These are phyloP conservation scores for Aspergillus egyptiacus DNA, from an alignment of 495 filamentous ascomycete genomes.

Conservation along the genomic window DNA sequence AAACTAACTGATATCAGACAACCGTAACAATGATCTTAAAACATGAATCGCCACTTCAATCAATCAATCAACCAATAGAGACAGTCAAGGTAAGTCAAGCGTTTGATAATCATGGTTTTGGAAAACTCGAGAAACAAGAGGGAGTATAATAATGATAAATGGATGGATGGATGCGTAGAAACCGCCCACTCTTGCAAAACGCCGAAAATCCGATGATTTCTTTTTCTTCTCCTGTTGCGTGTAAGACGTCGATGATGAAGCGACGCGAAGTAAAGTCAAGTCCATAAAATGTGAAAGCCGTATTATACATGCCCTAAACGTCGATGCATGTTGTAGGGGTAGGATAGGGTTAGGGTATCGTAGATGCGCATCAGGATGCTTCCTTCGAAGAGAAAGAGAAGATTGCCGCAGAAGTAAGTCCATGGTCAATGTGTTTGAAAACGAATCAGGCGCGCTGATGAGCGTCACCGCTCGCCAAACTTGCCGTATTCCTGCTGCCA, in stretches of 20 bases:
- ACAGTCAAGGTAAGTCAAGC: no score
- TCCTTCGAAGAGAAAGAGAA: background rate
- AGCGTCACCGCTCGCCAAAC: conserved; percentile 43
- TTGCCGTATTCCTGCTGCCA: conserved; percentile 65
- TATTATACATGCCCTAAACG: conserved; percentile 19
- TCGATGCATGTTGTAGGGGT: conserved; percentile 13
- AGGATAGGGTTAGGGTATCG: conserved; percentile 17
- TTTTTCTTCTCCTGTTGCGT: no score
- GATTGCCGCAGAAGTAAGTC: conserved; percentile 4
- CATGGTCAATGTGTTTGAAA: background rate
- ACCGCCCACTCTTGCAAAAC: conserved; percentile 7
- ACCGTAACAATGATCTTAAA: no score
- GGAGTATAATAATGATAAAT: no score
- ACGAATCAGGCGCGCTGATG: no score
- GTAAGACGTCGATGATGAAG: conserved; percentile 12
- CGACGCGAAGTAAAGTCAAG: conserved; percentile 1
- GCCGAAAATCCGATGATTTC: conserved; percentile 18
- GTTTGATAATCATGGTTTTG: no score
- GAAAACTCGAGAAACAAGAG: no score
- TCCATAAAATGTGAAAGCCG: conserved; percentile 6
- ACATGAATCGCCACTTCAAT: no score
- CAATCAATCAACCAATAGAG: background rate
- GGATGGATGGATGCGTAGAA: background rate
- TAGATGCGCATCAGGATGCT: conserved; percentile 9
- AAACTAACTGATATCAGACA: no score